Evolutionary conservation across 2,329 filamentous ascomycete genomes (phyloP), one percentile per base, ranked within the genome.

Genomic region (Balansia obtecta): DNA sequence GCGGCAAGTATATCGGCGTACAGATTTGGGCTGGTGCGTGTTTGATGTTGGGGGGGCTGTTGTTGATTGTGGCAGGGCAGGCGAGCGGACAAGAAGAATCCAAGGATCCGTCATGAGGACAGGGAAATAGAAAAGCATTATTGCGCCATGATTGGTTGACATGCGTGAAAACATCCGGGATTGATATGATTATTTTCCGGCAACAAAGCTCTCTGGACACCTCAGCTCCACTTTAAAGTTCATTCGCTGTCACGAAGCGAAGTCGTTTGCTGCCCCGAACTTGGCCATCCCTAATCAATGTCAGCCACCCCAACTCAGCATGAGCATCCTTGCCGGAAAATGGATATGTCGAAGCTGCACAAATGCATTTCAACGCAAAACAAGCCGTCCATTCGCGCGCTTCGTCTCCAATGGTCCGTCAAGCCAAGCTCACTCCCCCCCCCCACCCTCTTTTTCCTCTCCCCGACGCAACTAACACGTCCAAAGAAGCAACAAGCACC

Each of bases 21-120:
- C 76, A 79, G 62, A 62, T 65, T 1, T 80, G 76, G 60, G 72
- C 73, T 10, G 76, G 74, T 0, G 56, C 59, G 0, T 66, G 63
- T 20, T 51, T 79, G 57, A 37, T 76, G 5, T 41, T 76, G 0
- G 75, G 75, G 0, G 64, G 63, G 37, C 54, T 53, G 0, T 65
- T 76, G 20, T 57, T 77, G 27, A 55, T 62, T 5, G 66, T 63
- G 0, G 72, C 75, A 9, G 22, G 43, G 20, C 37, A 34, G 13
- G 43, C 48, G 30, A 50, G 43, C 34, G 32, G 20, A 32, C 45
- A 20, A 11, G 13, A 37, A 46, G 16, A 38, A 40, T n/a, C 42
- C 42, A 33, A 45, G 13, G 42, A n/a, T 20, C n/a, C 39, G 39
- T 37, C 4, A 4, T 37, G 34, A 12, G 27, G 34, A 37, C 34